Conservation (phyloP, 1,284 basidiomycete species). For the Apiotrichum laibachii region DNA sequence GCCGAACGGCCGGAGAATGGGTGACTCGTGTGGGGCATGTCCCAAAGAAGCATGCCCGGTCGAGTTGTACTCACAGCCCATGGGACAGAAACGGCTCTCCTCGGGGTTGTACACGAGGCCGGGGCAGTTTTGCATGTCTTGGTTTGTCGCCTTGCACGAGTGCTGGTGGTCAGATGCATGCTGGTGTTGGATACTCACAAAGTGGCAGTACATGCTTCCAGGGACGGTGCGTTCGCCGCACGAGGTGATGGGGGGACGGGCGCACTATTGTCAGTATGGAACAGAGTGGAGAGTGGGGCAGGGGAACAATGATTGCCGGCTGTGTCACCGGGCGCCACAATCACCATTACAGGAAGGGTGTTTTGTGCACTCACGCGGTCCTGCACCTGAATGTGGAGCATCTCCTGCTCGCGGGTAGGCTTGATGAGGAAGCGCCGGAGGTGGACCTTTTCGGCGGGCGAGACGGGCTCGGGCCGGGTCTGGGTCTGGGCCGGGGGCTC, state of each 20-base stretch:
- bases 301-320: neutral
- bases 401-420: too few species aligned
- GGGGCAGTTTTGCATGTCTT: neutral
- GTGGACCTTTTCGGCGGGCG: too few species aligned
- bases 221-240: neutral
- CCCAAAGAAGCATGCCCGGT: neutral
- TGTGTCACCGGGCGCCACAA: neutral
- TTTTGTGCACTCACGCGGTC: too few species aligned
- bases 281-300: too few species aligned
- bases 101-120: constrained; percentile 12
- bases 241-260: neutral
- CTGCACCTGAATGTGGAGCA: too few species aligned
- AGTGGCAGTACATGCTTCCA: constrained; percentile 18
- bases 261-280: neutral
- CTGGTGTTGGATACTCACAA: constrained; percentile 11
- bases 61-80: constrained; percentile 23
- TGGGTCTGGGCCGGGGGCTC: too few species aligned
- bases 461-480: too few species aligned
- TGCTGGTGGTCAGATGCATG: neutral
- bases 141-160: constrained; percentile 22
- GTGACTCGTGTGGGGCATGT: neutral
- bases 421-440: too few species aligned
- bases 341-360: too few species aligned
- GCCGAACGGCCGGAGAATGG: neutral
- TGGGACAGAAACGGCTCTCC: constrained; percentile 15